Evolutionary conservation across 2,329 filamentous ascomycete species (phyloP).

Genomic region (Pyrenophora teres): DNA sequence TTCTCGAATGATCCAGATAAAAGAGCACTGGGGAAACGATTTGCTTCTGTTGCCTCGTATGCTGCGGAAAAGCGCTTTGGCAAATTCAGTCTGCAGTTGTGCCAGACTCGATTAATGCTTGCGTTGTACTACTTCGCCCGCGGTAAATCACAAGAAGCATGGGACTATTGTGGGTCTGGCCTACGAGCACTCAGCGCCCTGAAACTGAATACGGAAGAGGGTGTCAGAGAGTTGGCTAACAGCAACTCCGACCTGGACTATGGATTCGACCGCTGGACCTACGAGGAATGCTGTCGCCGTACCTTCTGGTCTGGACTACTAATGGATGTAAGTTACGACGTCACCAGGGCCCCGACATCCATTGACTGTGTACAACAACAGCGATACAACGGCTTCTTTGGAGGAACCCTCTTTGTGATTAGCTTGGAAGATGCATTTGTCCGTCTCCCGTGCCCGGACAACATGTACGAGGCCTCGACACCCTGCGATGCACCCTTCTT

Average conservation of each 20-base stretch:
- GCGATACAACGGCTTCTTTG: slow-evolving; percentile 64
- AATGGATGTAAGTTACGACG: slow-evolving; percentile 61
- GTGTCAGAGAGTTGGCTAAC: slow-evolving; percentile 49
- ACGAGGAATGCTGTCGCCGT: slow-evolving; percentile 69
- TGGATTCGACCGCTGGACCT: slow-evolving; percentile 61
- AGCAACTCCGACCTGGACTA: slow-evolving; percentile 59
- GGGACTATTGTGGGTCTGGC: slow-evolving; percentile 67
- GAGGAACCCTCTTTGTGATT: slow-evolving; percentile 58
- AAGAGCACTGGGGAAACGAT: slow-evolving; percentile 53
- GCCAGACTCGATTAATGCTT: slow-evolving; percentile 70
- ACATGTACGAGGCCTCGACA: slow-evolving; percentile 65
- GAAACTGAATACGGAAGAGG: slow-evolving; percentile 67
- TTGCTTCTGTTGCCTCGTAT: slow-evolving; percentile 61
- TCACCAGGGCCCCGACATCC: slow-evolving; percentile 37
- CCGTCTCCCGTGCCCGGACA: slow-evolving; percentile 66
- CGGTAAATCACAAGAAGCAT: slow-evolving; percentile 63
- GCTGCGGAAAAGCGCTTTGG: slow-evolving; percentile 59
- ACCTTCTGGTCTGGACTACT: slow-evolving; percentile 75
- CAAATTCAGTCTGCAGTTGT: slow-evolving; percentile 64
- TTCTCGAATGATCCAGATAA: slow-evolving; percentile 57
- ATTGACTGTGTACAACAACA: slow-evolving; percentile 41
- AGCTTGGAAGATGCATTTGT: slow-evolving; percentile 69
- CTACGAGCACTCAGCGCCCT: slow-evolving; percentile 64
- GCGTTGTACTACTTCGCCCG: slow-evolving; percentile 68
- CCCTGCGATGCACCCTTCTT: slow-evolving; percentile 65